Evolutionary conservation across 2,329 filamentous ascomycete species (phyloP), one percentile per base, ranked within the genome.

Genomic region (Raffaelea ambrosiae): DNA sequence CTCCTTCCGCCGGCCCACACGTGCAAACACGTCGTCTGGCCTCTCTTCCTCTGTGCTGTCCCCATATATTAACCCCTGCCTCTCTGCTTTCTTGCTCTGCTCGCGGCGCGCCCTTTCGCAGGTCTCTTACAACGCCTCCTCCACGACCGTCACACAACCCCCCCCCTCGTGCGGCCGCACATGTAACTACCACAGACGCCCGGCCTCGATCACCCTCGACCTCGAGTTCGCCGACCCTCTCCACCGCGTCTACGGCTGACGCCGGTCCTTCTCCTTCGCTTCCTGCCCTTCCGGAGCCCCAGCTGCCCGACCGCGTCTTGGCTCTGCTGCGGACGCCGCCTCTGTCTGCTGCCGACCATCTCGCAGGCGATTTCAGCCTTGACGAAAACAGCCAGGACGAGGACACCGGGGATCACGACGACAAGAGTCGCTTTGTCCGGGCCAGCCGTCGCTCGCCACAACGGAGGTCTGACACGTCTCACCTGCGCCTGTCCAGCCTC

Each of bases 401-500:
- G 36, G 16, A 22, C 11, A 5, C 19, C 16, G n/a, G 26, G 19
- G 19, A 18, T 33, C 33, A 53, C 23, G 58, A 55, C 43, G 55
- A 57, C 44, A 64, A 66, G 54, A 60, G 59, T 39, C 66, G 64
- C 49, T 81, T 77, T 63, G 73, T 74, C 51, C 93, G 88, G 42
- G 84, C 88, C 43, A 90, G 84, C 63, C 95, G 90, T 89, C 90
- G 90, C 48, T 95, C 89, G 47, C 90, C 90, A 20, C 95, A 95
- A 67, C 83, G 86, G 48, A 76, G 75, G 52, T 76, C 83, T 36
- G 84, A 77, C 49, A 64, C 63, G 56, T 65, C 61, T 41, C 65
- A 73, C 51, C 67, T 74, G 47, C 72, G 72, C 46, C 66, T 66
- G 47, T 66, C 70, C 52, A 79, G 76, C 56, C 69, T 72, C 54